Evolutionary conservation across 2,329 filamentous ascomycete genomes (phyloP), one percentile per base, ranked within the genome.

Genomic region (Shiraia bambusicola): DNA sequence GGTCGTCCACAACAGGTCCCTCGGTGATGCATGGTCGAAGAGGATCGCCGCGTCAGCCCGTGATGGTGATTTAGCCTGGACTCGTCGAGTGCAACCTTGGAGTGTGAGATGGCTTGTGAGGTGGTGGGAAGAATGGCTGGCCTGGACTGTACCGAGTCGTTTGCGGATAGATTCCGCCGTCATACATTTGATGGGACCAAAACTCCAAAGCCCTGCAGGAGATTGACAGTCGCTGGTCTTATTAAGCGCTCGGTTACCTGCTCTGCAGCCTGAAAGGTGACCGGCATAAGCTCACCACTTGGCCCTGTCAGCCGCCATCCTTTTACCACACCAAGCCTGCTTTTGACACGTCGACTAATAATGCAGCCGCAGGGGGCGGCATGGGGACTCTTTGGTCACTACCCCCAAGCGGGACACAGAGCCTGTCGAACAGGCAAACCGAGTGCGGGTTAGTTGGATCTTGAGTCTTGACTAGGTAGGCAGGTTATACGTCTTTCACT

Each of bases 21-120:
- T 48, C 32, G 48, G 39, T 52, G 42, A 47, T 42, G 38, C 41
- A 42, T 31, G 31, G 27, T 47, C 34, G 36, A 38, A n/a, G 17
- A 28, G 30, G 44, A 48, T 50, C 41, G 46, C 45, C 51, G 40
- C 41, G 46, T 50, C 47, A 52, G 46, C 42, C 47, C 28, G 29
- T 30, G 35, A 37, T 44, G 22, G 16, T 36, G 39, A 37, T 46
- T 49, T 43, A 53, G 49, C 45, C 52, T 51, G 34, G 44, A n/a
- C n/a, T n/a, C n/a, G n/a, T n/a, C n/a, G n/a, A 50, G 35, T 34
- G 36, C 25, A 42, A 35, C 37, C 35, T 37, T 42, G 42, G 42
- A n/a, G n/a, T n/a, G 34, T 38, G 40, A 41, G 29, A 45, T 36
- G 42, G 44, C 40, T 30, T 35, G 49, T 43, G 45, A 45, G 42